Evolutionary conservation across 768 basidiomycete species (phyloP), one percentile per base, ranked within the genome.

Genomic region (Ramaria rubella): DNA sequence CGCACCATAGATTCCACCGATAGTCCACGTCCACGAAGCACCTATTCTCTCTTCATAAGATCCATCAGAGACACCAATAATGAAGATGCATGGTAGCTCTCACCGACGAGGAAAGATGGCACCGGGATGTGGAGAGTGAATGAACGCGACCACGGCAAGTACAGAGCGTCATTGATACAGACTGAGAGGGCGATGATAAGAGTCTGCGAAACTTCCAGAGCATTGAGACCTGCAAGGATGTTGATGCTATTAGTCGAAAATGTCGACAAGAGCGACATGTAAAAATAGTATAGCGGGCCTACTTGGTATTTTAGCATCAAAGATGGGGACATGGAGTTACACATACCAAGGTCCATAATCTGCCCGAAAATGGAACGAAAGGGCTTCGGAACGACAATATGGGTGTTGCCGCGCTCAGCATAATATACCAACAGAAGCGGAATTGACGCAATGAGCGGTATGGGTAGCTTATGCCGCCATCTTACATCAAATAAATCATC

Each of bases 181-280:
- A 99, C 86, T 0, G 93, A 96, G 9, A 91, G 59, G 3, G 91
- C 89, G 61, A 99, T 98, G 58, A 98, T 82, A 45, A 96, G 74
- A 0, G 94, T 90, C 71, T 99, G 96, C 59, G 85, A 81, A 60
- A 90, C 92, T 77, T 99, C 96, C 4, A 95, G 85, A 11, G 95
- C 96, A 67, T 99, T 98, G 62, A 97, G 89, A 8, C 95, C 96
- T 11, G 96, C 96, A 17, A 98, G 84, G 63, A 99, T 98, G 70
- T 99, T 99, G 77, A 98, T 96, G 68, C 89, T 89, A 72, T 99
- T 99, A 17, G 95, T 97, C 54, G 90, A 83, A 70, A 98, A 99
- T 0, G 94, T 98, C 30, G 94, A 97, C 17, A 99, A 76, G 29
- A 98, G 72, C 4, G 92, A 83, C 90, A 99, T 97, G 74, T 98